Evolutionary conservation across 345 rosid species (phyloP), one percentile per base, ranked within the genome.

Genomic region (Turnera subulata): DNA sequence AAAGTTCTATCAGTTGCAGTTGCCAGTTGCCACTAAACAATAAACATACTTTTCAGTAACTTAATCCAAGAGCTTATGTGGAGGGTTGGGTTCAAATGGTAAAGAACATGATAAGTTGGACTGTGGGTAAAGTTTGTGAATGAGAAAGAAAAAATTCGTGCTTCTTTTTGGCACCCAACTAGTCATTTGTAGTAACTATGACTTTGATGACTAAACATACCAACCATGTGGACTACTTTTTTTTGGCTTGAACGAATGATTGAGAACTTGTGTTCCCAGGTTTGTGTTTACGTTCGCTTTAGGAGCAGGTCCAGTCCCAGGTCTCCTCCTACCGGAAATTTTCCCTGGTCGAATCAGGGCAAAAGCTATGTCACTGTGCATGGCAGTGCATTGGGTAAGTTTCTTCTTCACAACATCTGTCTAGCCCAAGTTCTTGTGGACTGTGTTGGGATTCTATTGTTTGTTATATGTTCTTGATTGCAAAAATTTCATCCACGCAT

Each of bases 231-330:
- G 43, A 46, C 19, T 53, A 32, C 20, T 40, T 12, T 22, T 26
- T 42, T 42, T 6, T 22, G 22, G 35, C 3, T 48, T 32, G 56
- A 50, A 43, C 20, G 21, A 50, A 46, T 64, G 55, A 61, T 26
- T 56, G 37, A 52, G 25, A 53, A 58, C 33, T 66, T 48, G 20
- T 56, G 15, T 43, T 7, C 76, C 48, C 84, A 93, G 99, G 88
- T 89, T 85, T 67, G 99, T 93, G 63, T 73, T 93, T 21, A 76
- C 97, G 50, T 93, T 93, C 75, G 84, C 99, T 24, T 25, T 87
- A 18, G 99, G 99, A 79, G 99, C 97, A 70, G 99, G 99, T 59
- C 99, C 97, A 49, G 97, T 93, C 66, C 97, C 99, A 19, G 76
- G 88, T 75, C 85, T 93, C 49, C 97, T 93, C 64, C 84, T 93